Evolutionary conservation across 371 early-diverging fungal species (phyloP).

Genomic region (Syncephalis fuscata): DNA sequence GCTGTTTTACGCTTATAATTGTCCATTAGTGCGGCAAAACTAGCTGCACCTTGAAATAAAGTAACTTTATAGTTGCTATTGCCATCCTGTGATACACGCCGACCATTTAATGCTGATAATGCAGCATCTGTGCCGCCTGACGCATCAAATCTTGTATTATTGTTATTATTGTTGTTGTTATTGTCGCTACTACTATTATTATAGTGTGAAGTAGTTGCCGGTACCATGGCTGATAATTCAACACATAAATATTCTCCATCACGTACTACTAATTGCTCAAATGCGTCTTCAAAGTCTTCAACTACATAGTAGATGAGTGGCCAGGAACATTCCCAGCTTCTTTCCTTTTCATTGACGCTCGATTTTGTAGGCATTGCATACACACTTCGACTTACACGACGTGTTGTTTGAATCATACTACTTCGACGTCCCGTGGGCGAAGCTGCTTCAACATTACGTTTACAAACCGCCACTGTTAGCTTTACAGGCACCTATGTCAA

Average conservation of each 20-base stretch:
- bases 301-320: conserved; percentile 70
- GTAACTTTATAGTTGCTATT: conserved; percentile 28
- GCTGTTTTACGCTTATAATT: conserved; percentile 50
- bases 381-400: conserved; percentile 51
- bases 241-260: conserved; percentile 67
- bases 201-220: neutral
- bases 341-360: conserved; percentile 59
- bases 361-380: conserved; percentile 69
- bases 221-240: conserved; percentile 29
- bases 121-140: conserved; percentile 3
- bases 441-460: conserved; percentile 2
- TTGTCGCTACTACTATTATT: conserved; percentile 1
- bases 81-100: conserved; percentile 1
- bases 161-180: neutral
- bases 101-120: neutral
- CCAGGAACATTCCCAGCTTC: conserved; percentile 56
- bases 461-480: conserved; percentile 60
- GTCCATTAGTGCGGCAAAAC: conserved; percentile 44
- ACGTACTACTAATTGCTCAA: conserved; percentile 50
- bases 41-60: conserved; percentile 68
- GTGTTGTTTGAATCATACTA: conserved; percentile 25
- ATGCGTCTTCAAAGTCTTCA: conserved; percentile 65
- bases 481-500: conserved; percentile 43
- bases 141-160: no score
- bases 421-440: conserved; percentile 6